A percentile compares a stretch with the other conserved stretches of the same genome.
These are phyloP conservation scores for Fusarium circinatum DNA, from an alignment of 2,329 filamentous ascomycete species.

Conservation along the genomic window DNA sequence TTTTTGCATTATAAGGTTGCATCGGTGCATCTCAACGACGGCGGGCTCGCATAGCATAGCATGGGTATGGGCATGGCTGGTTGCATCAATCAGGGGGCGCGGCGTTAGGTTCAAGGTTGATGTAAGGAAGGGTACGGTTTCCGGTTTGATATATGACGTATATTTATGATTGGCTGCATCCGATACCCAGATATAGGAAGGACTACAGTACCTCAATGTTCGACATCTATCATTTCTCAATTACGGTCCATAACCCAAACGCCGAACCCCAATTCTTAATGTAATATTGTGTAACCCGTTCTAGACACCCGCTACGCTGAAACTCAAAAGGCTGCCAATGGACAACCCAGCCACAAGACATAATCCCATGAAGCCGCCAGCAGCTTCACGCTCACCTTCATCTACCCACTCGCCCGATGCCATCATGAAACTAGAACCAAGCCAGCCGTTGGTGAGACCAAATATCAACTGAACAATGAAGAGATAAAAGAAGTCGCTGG, in stretches of 20 bases:
- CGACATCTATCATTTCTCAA: conserved; percentile 22
- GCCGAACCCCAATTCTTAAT: conserved; percentile 7
- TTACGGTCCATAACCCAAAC: conserved; percentile 13
- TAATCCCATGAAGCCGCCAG: conserved; percentile 93
- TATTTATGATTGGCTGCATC: conserved; percentile 30
- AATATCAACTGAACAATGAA: conserved; percentile 84
- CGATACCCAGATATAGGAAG: conserved; percentile 12
- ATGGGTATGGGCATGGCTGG: conserved; percentile 33
- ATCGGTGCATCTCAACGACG: conserved; percentile 37
- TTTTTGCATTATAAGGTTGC: conserved; percentile 27
- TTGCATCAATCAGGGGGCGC: conserved; percentile 34
- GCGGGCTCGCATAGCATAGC: conserved; percentile 35
- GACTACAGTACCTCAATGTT: conserved; percentile 15
- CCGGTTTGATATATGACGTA: conserved; percentile 27
- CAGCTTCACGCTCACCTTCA: conserved; percentile 83
- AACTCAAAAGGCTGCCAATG: conserved; percentile 89
- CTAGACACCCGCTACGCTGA: conserved; percentile 69
- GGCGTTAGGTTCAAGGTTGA: conserved; percentile 35
- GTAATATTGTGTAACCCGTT: conserved; percentile 21
- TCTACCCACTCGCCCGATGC: conserved; percentile 84
- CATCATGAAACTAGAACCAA: conserved; percentile 93
- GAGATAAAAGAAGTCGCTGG: conserved; percentile 90
- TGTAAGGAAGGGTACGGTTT: conserved; percentile 23
- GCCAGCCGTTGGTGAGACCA: conserved; percentile 86
- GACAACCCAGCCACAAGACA: conserved; percentile 87